Conservation (phyloP, 2,329 filamentous ascomycete genomes). For the Rhytidhysteron rufulum region DNA sequence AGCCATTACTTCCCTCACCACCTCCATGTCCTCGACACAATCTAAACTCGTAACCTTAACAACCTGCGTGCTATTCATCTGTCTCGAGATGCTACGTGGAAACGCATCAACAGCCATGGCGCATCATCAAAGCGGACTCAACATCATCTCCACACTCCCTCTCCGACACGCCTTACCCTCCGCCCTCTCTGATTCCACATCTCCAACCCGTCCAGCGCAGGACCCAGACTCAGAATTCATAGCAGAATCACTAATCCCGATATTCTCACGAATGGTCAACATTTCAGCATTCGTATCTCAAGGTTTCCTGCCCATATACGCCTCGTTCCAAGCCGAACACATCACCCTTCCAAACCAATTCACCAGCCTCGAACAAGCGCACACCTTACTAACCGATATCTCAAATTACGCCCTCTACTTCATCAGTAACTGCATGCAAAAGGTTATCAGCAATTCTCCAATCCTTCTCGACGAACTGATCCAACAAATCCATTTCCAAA, state of each 20-base stretch:
- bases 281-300: constrained; percentile 1
- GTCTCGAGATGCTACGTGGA: constrained; percentile 36
- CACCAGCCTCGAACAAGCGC: constrained; percentile 1
- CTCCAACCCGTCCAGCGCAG: neutral
- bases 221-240: constrained; percentile 2
- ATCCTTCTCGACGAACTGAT: neutral
- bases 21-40: constrained; percentile 17
- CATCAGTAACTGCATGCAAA: constrained; percentile 4
- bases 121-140: constrained; percentile 39
- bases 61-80: constrained; percentile 36
- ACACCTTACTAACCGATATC: constrained; percentile 3
- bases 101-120: constrained; percentile 29
- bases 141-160: constrained; percentile 19
- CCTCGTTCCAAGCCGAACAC: neutral
- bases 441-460: neutral
- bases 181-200: neutral
- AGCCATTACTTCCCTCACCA: constrained; percentile 27
- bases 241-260: constrained; percentile 3
- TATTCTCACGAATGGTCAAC: constrained; percentile 3
- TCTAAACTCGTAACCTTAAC: constrained; percentile 28
- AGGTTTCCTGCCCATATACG: neutral
- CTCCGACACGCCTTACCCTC: neutral
- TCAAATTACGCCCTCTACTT: constrained; percentile 3
- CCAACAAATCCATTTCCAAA: neutral
- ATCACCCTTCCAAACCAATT: neutral